Percentiles rank a stretch among this genome's conserved stretches.
These are phyloP conservation scores for Stagonosporopsis rhizophila DNA, from an alignment of 2,329 filamentous ascomycete species.

Conservation along the genomic window DNA sequence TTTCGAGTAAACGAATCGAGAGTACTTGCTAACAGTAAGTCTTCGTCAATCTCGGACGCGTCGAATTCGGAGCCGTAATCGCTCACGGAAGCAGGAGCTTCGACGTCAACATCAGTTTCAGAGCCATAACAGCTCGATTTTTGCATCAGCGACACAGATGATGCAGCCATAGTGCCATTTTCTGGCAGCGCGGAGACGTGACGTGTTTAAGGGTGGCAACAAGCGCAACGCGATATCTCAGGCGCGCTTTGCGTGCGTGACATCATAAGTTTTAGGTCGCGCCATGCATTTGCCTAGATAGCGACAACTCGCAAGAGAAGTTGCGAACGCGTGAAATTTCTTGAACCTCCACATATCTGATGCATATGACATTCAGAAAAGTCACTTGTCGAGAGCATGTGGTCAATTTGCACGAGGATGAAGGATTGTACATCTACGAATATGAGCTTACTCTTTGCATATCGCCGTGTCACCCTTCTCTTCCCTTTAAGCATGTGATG, in stretches of 20 bases:
- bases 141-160: conserved; percentile 19
- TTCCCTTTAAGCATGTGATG: background rate
- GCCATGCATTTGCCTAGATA: background rate
- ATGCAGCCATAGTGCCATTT: conserved; percentile 38
- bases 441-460: background rate
- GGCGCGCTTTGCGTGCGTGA: conserved; percentile 23
- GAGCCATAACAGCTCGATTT: conserved; percentile 67
- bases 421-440: background rate
- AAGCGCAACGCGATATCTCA: conserved; percentile 10
- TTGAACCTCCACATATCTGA: background rate
- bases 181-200: conserved; percentile 7
- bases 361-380: too few relatives aligned
- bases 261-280: conserved; percentile 11
- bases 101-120: conserved; percentile 60
- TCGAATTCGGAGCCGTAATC: conserved; percentile 73
- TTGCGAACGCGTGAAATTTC: background rate
- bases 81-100: conserved; percentile 52
- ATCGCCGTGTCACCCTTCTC: background rate
- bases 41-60: conserved; percentile 12
- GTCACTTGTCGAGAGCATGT: too few relatives aligned
- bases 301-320: background rate
- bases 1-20: conserved; percentile 18
- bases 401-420: too few relatives aligned
- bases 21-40: conserved; percentile 20
- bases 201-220: conserved; percentile 9